Base-by-base conservation (phyloP, 1,139 yeast genomes). In the Yamadazyma aaseri region DNA sequence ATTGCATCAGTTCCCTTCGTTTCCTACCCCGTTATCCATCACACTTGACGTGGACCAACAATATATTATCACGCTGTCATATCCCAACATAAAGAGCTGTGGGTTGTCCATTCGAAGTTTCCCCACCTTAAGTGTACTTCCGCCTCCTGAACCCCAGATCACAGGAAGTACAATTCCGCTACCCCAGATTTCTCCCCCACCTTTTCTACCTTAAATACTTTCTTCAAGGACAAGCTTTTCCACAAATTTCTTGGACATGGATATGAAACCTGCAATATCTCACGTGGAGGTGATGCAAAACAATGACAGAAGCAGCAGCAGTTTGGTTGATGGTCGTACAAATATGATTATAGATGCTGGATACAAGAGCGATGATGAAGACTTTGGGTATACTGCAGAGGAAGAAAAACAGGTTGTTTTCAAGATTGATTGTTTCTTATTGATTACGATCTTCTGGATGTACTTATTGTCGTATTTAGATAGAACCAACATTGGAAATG, bases 401-500 rank as follows among this genome's bases (percentile, higher is more conserved):
- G 44, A 40, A 34, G 44, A 40, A 26, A 36, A 17, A 25, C 26
- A 28, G 14, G 36, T 38, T 12, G 30, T 39, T 2, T 31, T 22
- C 20, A 39, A 39, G 25, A 32, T 39, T 12, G 43, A 39, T 27
- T 34, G 64, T 61, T 31, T 52, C 59, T 6, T 50, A 54, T 26
- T 52, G 54, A 41, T 59, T 60, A 11, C 45, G 8, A 37, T 39
- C 15, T 37, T 41, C 28, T 39, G 38, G 38, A 41, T 41, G 42
- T 41, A 38, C 18, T 31, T 41, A 15, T 29, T 41, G 20, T 38
- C 42, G 2, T 41, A 35, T 26, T 28, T 59, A 38, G 63, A 59
- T 39, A 38, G 64, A 30, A 35, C 46, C 25, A 59, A 59, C 32
- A 40, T 59, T 36, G 45, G 42, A 15, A 61, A 58, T 34, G 63